Conservation (phyloP, 2,329 filamentous ascomycete genomes). For the Paramyrothecium sp. region DNA sequence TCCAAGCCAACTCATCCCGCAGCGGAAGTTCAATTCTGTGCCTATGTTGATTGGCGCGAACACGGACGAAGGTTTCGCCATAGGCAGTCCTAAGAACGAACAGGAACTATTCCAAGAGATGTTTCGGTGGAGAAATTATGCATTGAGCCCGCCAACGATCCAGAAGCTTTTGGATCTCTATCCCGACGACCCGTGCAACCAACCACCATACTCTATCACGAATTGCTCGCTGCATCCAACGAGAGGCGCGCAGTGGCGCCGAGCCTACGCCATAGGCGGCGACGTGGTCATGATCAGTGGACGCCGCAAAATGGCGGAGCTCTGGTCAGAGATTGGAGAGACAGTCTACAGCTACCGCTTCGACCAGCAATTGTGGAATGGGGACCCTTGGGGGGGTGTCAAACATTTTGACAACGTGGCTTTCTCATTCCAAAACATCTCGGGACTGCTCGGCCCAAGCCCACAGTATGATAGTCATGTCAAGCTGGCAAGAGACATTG, state of each 20-base stretch:
- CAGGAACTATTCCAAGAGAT: slow-evolving; percentile 34
- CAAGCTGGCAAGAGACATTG: slow-evolving; percentile 32
- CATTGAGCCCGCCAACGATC: slow-evolving; percentile 41
- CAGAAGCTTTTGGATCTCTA: slow-evolving; percentile 43
- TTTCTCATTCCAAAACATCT: slow-evolving; percentile 50
- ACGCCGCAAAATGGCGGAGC: slow-evolving; percentile 41
- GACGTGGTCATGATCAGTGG: slow-evolving; percentile 49
- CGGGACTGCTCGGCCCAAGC: slow-evolving; percentile 42
- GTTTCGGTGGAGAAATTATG: slow-evolving; percentile 41
- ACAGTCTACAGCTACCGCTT: slow-evolving; percentile 49
- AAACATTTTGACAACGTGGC: slow-evolving; percentile 49
- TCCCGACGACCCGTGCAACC: slow-evolving; percentile 44
- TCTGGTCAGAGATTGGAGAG: slow-evolving; percentile 30
- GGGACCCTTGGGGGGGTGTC: slow-evolving; percentile 35
- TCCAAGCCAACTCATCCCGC: slow-evolving; percentile 40
- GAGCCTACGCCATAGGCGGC: slow-evolving; percentile 41
- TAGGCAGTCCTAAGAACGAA: slow-evolving; percentile 38
- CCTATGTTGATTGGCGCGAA: slow-evolving; percentile 48
- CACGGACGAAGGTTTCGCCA: slow-evolving; percentile 44
- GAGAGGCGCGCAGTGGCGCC: slow-evolving; percentile 41
- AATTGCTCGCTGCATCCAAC: slow-evolving; percentile 13
- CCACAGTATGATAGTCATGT: slow-evolving; percentile 37
- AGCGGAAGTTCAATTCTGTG: slow-evolving; percentile 40
- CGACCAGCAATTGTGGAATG: slow-evolving; percentile 43
- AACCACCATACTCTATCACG: slow-evolving; percentile 33